Conservation (phyloP, 108 stramenopile species). For the Cyclotella baltica region DNA sequence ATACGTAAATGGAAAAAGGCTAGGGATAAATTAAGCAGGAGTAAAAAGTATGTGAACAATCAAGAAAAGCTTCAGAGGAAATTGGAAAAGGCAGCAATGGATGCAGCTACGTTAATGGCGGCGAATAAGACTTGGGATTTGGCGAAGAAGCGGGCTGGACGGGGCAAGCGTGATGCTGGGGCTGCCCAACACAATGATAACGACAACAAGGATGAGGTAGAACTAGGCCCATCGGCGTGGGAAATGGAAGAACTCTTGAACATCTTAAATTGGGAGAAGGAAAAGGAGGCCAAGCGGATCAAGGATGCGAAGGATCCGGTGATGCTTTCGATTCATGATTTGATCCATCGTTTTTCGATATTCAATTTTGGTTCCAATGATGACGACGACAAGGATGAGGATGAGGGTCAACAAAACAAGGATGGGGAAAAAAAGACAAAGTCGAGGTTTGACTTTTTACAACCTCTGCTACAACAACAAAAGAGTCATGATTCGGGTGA, state of each 20-base stretch:
- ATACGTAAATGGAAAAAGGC: conserved; percentile 18
- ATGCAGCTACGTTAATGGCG: conserved; percentile 19
- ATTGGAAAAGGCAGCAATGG: conserved; percentile 21
- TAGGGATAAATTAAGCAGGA: neutral
- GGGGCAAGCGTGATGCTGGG: neutral
- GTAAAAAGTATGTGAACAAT: neutral
- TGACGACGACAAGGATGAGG: neutral
- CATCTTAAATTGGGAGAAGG: neutral
- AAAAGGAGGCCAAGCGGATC: neutral
- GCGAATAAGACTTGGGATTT: conserved; percentile 17
- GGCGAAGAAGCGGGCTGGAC: neutral
- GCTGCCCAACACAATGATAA: too few species aligned
- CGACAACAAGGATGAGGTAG: neutral
- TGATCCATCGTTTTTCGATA: conserved; percentile 1
- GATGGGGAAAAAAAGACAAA: neutral
- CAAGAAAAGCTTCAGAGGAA: conserved; percentile 6
- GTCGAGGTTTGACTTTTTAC: neutral
- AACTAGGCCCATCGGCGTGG: neutral
- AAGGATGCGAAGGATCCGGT: neutral
- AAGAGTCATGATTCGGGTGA: too few species aligned
- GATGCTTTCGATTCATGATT: neutral
- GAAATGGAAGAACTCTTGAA: neutral
- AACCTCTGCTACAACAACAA: too few species aligned
- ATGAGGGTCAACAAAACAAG: neutral
- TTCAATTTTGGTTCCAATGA: neutral